Percentiles rank a stretch among this genome's conserved stretches.
phyloP scores from a whole-genome alignment of 2,329 filamentous ascomycete genomes.

The Monosporascus sp. region DNA sequence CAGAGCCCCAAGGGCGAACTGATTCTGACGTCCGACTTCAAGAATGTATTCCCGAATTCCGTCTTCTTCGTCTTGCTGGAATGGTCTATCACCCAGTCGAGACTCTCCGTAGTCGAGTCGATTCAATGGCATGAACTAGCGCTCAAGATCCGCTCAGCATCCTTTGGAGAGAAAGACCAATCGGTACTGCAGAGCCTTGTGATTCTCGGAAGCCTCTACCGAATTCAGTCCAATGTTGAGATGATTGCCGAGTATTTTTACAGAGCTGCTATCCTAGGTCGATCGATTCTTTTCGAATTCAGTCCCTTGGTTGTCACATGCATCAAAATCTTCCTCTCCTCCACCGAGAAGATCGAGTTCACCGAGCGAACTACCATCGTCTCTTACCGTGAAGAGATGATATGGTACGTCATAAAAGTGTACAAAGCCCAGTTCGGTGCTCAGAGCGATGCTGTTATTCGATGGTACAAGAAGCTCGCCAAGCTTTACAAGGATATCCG shows the following conservation, averaged over 20 bases:
- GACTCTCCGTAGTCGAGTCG: conserved; percentile 14
- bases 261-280: conserved; percentile 27
- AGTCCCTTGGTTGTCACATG: conserved; percentile 29
- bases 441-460: conserved; percentile 29
- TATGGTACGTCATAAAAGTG: conserved; percentile 32
- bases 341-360: conserved; percentile 29
- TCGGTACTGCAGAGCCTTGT: conserved; percentile 32
- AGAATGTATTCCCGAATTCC: conserved; percentile 30
- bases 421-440: conserved; percentile 29
- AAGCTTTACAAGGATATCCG: conserved; percentile 31
- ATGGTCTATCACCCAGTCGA: conserved; percentile 24
- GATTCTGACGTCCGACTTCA: conserved; percentile 25
- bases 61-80: conserved; percentile 32
- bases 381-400: conserved; percentile 32
- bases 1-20: conserved; percentile 22
- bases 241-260: conserved; percentile 30
- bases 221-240: conserved; percentile 14
- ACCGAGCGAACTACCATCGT: conserved; percentile 30
- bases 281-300: conserved; percentile 25
- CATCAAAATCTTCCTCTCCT: conserved; percentile 28
- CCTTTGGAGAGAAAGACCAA: conserved; percentile 30
- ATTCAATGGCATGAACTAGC: conserved; percentile 27
- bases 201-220: conserved; percentile 29
- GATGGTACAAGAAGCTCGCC: conserved; percentile 30
- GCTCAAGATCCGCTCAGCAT: conserved; percentile 28